Percentiles rank a stretch among this genome's conserved stretches.
Evolutionary conservation across 176 grass and related monocot genomes (phyloP).

Genomic region (Olyra latifolia): DNA sequence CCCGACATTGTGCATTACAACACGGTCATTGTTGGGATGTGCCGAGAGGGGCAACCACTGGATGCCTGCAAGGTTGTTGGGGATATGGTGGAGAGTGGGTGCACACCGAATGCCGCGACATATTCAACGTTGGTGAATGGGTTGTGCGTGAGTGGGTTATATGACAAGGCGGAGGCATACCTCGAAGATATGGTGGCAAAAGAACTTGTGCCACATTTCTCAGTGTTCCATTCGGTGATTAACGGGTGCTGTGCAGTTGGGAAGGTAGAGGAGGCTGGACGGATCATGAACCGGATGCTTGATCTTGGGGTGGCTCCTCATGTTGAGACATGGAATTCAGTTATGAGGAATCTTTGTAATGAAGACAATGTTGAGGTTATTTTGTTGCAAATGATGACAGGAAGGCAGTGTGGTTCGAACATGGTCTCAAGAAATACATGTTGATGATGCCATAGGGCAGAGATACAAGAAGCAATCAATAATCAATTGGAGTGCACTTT

Average conservation of each 20-base stretch:
- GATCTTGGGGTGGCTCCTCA: conserved; percentile 53
- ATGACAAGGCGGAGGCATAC: conserved; percentile 54
- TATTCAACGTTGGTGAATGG: conserved; percentile 70
- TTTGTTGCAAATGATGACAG: conserved; percentile 40
- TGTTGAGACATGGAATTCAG: conserved; percentile 67
- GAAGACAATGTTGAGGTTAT: conserved; percentile 24
- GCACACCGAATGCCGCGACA: conserved; percentile 52
- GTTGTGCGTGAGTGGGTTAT: conserved; percentile 51
- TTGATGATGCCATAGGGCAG: not conserved
- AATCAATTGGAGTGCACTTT: not conserved
- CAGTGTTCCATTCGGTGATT: conserved; percentile 68
- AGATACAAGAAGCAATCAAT: not conserved
- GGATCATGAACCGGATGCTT: conserved; percentile 55
- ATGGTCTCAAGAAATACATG: conserved; percentile 10
- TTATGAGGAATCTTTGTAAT: conserved; percentile 47
- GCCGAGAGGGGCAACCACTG: conserved; percentile 55
- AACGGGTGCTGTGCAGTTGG: conserved; percentile 74
- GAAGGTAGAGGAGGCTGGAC: conserved; percentile 52
- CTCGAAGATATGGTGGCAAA: conserved; percentile 57
- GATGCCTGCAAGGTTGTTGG: conserved; percentile 86
- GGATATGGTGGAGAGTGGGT: conserved; percentile 66
- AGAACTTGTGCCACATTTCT: conserved; percentile 73
- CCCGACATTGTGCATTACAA: conserved; percentile 82
- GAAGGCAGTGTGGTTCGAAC: not conserved
- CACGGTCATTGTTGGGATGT: conserved; percentile 70